Percentiles rank a stretch among this genome's conserved stretches.
Conservation (phyloP, 306 rosid genomes). For the Abrus pulchellus region DNA sequence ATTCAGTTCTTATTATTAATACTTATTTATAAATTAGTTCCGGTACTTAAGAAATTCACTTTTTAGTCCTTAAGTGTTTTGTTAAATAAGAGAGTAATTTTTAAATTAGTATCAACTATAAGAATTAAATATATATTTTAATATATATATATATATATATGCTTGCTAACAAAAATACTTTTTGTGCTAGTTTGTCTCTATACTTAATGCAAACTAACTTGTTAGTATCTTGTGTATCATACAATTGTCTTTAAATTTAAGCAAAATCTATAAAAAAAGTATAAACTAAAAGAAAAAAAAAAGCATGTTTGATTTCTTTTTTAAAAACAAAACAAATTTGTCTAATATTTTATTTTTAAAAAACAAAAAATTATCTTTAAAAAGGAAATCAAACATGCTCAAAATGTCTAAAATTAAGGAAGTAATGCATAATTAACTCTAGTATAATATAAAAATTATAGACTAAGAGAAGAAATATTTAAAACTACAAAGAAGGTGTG, state of each 20-base stretch:
- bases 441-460: not conserved
- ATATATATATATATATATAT: no score
- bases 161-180: no score
- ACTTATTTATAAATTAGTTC: no score
- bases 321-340: no score
- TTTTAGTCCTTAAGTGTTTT: no score
- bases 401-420: not conserved
- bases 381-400: no score
- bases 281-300: not conserved
- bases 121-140: no score
- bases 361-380: not conserved
- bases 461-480: not conserved
- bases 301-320: no score
- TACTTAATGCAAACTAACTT: not conserved
- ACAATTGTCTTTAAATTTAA: not conserved
- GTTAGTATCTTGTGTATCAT: not conserved
- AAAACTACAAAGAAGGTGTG: not conserved
- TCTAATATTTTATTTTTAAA: not conserved
- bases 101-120: no score
- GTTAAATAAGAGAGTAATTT: no score
- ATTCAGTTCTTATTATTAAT: no score
- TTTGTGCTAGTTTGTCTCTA: conserved; percentile 1
- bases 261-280: not conserved
- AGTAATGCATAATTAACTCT: not conserved
- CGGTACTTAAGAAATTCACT: no score